Base-by-base conservation (phyloP, 306 rosid species). In the Quercus wislizeni region DNA sequence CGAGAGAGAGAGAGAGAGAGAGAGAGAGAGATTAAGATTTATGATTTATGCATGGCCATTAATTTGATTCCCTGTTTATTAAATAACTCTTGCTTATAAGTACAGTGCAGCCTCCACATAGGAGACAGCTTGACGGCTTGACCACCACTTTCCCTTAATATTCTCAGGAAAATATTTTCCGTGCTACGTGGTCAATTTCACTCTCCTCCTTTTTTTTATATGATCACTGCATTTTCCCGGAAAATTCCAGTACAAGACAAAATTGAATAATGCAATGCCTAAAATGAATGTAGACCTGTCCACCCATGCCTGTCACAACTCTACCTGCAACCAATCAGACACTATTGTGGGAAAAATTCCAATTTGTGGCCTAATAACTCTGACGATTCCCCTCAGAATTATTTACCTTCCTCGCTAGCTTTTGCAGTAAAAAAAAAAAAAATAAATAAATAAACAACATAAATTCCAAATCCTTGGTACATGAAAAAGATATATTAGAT, bases 111-210 rank as follows among this genome's bases (percentile, higher is more conserved):
- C 83, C 61, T 81, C 92, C 92, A 76, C 51, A 57, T 51, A 77
- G 94, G 93, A 85, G 94, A 92, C 93, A 90, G 74, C 84, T 85
- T 85, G 57, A 86, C 86, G 83, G 76, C 83, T 59, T 77, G 61
- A 71, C 67, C 56, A 69, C 71, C 63, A 35, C 74, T 38, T 23
- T 28, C 46, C 73, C 58, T 57, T 62, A 21, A 55, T 31, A n/a
- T 80, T 11, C 46, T 28, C 51, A 73, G 33, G 18, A 23, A 30
- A 49, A 31, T 20, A n/a, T 20, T 20, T 0, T 49, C 17, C 6
- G 33, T 55, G 41, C 55, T 59, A 49, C 76, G 64, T 65, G 75
- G 76, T 69, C 55, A 55, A 18, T 82, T 72, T 69, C 6, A 19
- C 6, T 67, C 6, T 6, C 6, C 6, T 18, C 23, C 20, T 21